Evolutionary conservation across 768 basidiomycete species (phyloP).

Genomic region (Auriscalpium orientale): DNA sequence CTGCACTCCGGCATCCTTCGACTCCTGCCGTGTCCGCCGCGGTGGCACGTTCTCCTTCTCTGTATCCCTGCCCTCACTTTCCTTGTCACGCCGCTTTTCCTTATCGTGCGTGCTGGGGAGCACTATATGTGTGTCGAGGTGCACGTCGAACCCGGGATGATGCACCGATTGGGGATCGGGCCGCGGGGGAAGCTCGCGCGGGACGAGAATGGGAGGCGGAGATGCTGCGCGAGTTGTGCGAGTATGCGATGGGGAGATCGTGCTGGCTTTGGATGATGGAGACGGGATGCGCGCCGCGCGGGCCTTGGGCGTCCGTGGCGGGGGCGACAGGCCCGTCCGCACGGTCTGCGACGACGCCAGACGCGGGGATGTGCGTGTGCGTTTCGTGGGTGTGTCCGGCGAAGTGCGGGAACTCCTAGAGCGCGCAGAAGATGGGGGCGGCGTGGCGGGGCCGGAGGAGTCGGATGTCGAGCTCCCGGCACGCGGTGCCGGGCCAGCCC

Average conservation of each 20-base stretch:
- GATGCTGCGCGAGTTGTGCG: not conserved
- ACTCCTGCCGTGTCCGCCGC: not conserved
- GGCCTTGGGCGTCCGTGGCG: not conserved
- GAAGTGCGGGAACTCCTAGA: not conserved
- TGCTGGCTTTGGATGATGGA: not conserved
- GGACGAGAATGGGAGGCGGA: not conserved
- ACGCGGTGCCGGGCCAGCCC: not conserved
- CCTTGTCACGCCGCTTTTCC: not conserved
- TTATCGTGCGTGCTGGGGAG: slow-evolving; percentile 5
- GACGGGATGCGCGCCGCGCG: not conserved
- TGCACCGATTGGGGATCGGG: slow-evolving; percentile 13
- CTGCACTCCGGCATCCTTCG: not conserved
- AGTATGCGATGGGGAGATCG: not conserved
- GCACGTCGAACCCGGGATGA: slow-evolving; percentile 16
- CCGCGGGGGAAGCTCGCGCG: slow-evolving; percentile 7
- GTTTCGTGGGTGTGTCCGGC: not conserved
- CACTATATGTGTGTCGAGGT: slow-evolving; percentile 13
- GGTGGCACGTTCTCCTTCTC: slow-evolving; percentile 16
- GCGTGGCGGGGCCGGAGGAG: not conserved
- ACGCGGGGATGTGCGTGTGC: slow-evolving; percentile 11
- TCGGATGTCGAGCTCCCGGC: slow-evolving; percentile 6
- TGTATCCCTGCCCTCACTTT: not conserved
- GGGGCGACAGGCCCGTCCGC: not conserved
- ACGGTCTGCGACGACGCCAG: slow-evolving; percentile 4
- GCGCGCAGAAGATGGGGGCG: not conserved